These are phyloP conservation scores for Zygnema circumcarinatum DNA, from an alignment of 139 green algal species.

Conservation along the genomic window DNA sequence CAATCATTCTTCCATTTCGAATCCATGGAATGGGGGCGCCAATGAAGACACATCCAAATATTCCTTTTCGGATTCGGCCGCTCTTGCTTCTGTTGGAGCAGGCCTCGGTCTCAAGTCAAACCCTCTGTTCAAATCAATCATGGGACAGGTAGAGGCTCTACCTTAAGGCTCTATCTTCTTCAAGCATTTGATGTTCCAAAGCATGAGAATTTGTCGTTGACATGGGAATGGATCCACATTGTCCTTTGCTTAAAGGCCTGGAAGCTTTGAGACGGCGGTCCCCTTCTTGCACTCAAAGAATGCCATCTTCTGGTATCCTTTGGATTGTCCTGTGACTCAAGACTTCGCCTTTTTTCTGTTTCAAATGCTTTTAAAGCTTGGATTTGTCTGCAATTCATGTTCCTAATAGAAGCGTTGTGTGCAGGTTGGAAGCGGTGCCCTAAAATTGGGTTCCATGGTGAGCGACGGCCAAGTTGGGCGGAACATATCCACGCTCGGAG, in stretches of 20 bases:
- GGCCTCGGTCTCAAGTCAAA: constrained; percentile 3
- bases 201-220: no score
- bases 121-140: constrained; percentile 45
- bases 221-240: no score
- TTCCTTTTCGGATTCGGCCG: constrained; percentile 28
- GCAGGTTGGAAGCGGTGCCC: constrained; percentile 4
- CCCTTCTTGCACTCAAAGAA: no score
- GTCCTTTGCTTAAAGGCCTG: no score
- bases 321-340: no score
- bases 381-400: no score
- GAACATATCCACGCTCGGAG: constrained; percentile 20
- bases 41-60: constrained; percentile 11
- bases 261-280: no score
- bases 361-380: no score
- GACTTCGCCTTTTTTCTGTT: no score
- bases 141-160: constrained; percentile 35
- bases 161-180: neutral
- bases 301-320: no score
- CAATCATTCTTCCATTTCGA: neutral
- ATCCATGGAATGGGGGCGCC: neutral
- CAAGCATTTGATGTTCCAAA: neutral
- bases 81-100: neutral
- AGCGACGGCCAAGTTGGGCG: constrained; percentile 16
- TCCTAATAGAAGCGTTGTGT: no score
- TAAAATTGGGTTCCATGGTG: constrained; percentile 34